A percentile compares a stretch with the other conserved stretches of the same genome.
phyloP scores from a whole-genome alignment of 352 stramenopile genomes.

The Pythium aphanidermatum region DNA sequence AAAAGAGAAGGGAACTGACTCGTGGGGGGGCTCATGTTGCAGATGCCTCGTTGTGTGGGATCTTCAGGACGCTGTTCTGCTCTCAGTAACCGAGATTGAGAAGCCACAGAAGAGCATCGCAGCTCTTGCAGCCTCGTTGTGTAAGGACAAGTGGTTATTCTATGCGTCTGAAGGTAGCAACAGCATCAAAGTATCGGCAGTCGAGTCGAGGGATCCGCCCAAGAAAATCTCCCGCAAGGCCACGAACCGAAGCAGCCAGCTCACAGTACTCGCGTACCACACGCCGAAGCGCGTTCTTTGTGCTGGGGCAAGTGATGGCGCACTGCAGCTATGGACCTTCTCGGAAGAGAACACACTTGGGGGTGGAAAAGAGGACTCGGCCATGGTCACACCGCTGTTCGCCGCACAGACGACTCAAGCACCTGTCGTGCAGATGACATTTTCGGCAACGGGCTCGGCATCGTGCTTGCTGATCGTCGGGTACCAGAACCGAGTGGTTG shows the following conservation, averaged over 20 bases:
- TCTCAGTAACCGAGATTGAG: constrained; percentile 56
- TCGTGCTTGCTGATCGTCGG: constrained; percentile 31
- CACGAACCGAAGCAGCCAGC: constrained; percentile 42
- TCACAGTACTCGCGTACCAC: constrained; percentile 50
- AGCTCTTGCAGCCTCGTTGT: constrained; percentile 47
- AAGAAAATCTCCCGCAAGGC: constrained; percentile 76
- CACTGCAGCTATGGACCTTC: constrained; percentile 57
- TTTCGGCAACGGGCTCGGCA: constrained; percentile 18
- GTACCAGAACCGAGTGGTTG: constrained; percentile 52
- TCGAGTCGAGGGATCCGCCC: constrained; percentile 38
- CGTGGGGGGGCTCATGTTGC: background rate
- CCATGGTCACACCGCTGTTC: constrained; percentile 26
- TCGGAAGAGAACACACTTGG: constrained; percentile 31
- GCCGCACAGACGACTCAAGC: constrained; percentile 28
- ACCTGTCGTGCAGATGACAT: constrained; percentile 38
- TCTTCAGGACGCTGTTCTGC: constrained; percentile 47
- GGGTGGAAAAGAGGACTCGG: constrained; percentile 26
- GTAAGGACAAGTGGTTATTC: constrained; percentile 56
- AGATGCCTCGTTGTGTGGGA: constrained; percentile 61
- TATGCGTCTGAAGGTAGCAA: constrained; percentile 70
- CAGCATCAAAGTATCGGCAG: constrained; percentile 46
- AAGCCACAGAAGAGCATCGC: constrained; percentile 55
- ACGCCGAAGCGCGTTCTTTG: constrained; percentile 42
- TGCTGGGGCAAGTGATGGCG: constrained; percentile 59
- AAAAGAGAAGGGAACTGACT: too few species aligned